A percentile compares a stretch with the other conserved stretches of the same genome.
phyloP scores from a whole-genome alignment of 208 protist genomes.

The Leishmania amazonensis region DNA sequence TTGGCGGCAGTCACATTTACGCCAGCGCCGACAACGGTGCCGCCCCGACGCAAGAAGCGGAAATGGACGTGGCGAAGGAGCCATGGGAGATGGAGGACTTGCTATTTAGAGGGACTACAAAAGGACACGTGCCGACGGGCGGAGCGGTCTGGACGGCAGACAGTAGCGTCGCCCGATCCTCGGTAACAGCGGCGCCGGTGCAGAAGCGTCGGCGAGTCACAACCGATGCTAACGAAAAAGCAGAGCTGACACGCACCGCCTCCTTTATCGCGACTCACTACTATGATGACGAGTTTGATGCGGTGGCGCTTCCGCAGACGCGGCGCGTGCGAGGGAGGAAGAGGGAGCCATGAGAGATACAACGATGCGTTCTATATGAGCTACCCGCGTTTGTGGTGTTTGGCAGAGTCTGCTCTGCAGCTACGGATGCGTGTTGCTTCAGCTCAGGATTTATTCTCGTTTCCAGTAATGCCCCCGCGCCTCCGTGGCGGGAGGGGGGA shows the following conservation, averaged over 20 bases:
- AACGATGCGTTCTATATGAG: neutral
- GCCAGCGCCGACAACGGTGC: neutral
- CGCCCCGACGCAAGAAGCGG: neutral
- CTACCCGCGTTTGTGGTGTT: neutral
- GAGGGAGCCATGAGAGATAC: neutral
- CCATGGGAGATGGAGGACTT: neutral
- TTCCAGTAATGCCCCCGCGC: neutral
- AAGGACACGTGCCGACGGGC: conserved; percentile 1
- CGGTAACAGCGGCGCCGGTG: neutral
- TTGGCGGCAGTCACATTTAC: conserved; percentile 9
- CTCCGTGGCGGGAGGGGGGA: too few relatives aligned
- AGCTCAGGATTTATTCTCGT: neutral
- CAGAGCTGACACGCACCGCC: conserved; percentile 34
- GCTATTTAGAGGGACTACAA: neutral
- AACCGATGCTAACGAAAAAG: neutral
- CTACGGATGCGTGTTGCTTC: neutral
- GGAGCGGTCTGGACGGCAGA: conserved; percentile 14
- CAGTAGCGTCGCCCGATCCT: neutral
- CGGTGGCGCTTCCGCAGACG: conserved; percentile 40
- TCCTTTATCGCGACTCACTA: conserved; percentile 53
- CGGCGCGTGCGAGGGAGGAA: neutral
- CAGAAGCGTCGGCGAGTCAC: conserved; percentile 13
- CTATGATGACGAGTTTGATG: conserved; percentile 73
- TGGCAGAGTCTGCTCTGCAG: neutral
- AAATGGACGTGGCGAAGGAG: neutral